Percentiles rank a stretch among this genome's conserved stretches.
phyloP scores from a whole-genome alignment of 345 rosid species.

The Toxicodendron radicans region DNA sequence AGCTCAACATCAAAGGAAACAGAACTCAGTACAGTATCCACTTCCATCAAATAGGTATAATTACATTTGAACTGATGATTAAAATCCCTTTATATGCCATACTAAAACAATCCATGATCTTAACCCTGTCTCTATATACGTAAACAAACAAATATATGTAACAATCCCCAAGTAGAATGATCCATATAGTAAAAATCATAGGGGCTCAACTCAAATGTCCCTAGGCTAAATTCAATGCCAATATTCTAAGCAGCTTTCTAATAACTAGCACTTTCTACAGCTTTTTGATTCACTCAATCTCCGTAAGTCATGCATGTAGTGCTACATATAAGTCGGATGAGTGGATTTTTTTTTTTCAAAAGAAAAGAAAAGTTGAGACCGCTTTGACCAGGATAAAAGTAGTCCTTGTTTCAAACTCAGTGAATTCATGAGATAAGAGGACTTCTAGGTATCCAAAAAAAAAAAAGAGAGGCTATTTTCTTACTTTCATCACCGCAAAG shows the following conservation, averaged over 20 bases:
- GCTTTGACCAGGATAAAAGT: background rate
- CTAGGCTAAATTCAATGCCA: background rate
- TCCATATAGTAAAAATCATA: background rate
- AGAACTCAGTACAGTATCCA: background rate
- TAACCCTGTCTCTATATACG: background rate
- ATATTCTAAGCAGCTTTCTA: background rate
- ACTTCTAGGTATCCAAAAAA: background rate
- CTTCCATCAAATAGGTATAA: background rate
- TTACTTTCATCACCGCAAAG: background rate
- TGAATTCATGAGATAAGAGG: background rate
- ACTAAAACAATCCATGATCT: background rate
- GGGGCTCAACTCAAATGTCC: background rate
- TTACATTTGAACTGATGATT: background rate
- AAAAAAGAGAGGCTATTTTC: background rate
- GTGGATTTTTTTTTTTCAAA: too few relatives aligned
- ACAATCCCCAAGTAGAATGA: background rate
- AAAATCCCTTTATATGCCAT: background rate
- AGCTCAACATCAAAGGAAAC: background rate
- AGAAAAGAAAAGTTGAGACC: background rate
- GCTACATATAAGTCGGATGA: background rate
- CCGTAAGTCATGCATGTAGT: background rate
- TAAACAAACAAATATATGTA: background rate
- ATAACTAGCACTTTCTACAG: background rate
- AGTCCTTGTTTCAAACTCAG: background rate
- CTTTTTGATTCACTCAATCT: background rate